Conservation (phyloP, 371 early-diverging fungal genomes). For the Mucor indicus region DNA sequence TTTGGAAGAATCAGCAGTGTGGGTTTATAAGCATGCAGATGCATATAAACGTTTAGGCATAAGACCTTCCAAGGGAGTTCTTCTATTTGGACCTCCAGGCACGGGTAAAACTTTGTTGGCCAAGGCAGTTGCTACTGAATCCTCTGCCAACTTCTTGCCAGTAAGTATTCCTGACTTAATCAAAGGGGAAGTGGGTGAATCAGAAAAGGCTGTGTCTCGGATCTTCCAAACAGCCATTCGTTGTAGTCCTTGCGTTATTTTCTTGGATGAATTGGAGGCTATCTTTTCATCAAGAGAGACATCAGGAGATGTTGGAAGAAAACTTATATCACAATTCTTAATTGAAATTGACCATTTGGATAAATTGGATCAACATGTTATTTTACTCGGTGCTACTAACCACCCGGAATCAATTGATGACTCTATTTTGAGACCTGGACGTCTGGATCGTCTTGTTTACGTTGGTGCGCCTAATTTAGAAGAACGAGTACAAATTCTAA, state of each 20-base stretch:
- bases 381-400: constrained; percentile 89
- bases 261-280: constrained; percentile 98
- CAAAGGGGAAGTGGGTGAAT: constrained; percentile 93
- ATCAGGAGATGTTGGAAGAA: constrained; percentile 60
- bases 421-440: constrained; percentile 83
- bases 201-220: constrained; percentile 85
- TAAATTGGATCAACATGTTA: constrained; percentile 47
- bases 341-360: constrained; percentile 78
- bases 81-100: constrained; percentile 89
- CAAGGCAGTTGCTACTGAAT: constrained; percentile 90
- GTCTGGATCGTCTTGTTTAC: constrained; percentile 84
- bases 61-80: constrained; percentile 65
- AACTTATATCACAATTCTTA: constrained; percentile 71
- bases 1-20: constrained; percentile 90
- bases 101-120: constrained; percentile 91
- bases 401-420: constrained; percentile 79
- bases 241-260: constrained; percentile 93
- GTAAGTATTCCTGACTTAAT: constrained; percentile 93
- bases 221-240: constrained; percentile 90
- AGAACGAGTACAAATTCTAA: constrained; percentile 72
- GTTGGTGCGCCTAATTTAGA: constrained; percentile 67
- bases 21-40: constrained; percentile 74
- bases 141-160: constrained; percentile 90
- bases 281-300: constrained; percentile 67
- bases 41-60: constrained; percentile 66